Base-by-base conservation (phyloP, 768 basidiomycete species). In the Grammothele lineata region DNA sequence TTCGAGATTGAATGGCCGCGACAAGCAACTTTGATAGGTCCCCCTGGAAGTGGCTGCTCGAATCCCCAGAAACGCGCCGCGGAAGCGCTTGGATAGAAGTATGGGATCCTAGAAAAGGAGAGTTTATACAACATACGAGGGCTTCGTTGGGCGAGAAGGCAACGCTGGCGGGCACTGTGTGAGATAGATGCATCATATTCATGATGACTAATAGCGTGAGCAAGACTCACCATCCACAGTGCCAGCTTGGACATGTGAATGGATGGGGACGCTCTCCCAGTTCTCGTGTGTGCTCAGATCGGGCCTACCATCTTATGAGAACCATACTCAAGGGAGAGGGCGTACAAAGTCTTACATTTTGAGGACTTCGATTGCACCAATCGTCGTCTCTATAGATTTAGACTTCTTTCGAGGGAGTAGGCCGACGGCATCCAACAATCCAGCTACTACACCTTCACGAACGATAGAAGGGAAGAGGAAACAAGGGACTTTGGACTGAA, bases 101-200 rank as follows among this genome's bases (percentile, higher is more conserved):
- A 19, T 56, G 53, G 10, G 49, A 37, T 10, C 45, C 40, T 18
- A 53, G 32, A 21, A 37, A 53, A 24, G 27, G 76, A 69, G 75
- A 71, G 5, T 83, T 73, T 4, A 76, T 53, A 7, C 76, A 72
- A 55, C 78, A 83, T 8, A 87, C 50, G 33, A 87, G 67, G 10
- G 68, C 63, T 40, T 71, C 65, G 55, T 84, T 87, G 25, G 77
- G 85, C 4, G 88, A 90, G 3, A 73, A 44, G 1, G 65, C 63
- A 14, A 76, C 73, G 49, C 70, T 73, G 22, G 81, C 59, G 3
- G 85, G 83, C 47, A 85, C 87, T 90, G 51, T 24, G 19, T 33
- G 25, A 22, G 40, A 35, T 25, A 25, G 41, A 25, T 21, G n/a
- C n/a, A 18, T 37, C 21, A 30, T 19, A 7, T 17, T 15, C 35